phyloP scores from a whole-genome alignment of 768 basidiomycete species.

The Multifurca ochricompacta region DNA sequence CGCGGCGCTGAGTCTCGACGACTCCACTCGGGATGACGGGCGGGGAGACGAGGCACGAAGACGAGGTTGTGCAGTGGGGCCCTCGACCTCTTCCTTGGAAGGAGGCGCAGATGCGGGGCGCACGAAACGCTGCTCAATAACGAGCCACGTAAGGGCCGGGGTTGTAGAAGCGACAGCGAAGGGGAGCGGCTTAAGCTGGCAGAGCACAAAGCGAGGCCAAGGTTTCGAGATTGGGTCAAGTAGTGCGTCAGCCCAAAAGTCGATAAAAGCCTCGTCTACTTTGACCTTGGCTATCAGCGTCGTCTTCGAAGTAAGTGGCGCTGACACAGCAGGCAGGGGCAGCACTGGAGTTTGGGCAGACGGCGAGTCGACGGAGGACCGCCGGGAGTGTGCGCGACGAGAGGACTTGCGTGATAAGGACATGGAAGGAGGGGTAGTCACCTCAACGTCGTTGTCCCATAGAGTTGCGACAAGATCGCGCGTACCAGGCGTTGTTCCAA shows the following conservation, averaged over 20 bases:
- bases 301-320: conserved; percentile 27
- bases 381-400: conserved; percentile 19
- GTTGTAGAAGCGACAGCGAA: conserved; percentile 22
- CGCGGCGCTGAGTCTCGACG: conserved; percentile 32
- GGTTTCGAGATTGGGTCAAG: conserved; percentile 54
- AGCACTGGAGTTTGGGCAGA: conserved; percentile 3
- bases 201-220: conserved; percentile 67
- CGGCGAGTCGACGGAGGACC: conserved; percentile 25
- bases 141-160: conserved; percentile 52
- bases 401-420: conserved; percentile 30
- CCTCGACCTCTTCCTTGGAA: conserved; percentile 2
- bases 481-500: conserved; percentile 34
- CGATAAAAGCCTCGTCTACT: conserved; percentile 74
- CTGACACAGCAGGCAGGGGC: neutral
- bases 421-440: conserved; percentile 33
- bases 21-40: conserved; percentile 25
- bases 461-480: conserved; percentile 49
- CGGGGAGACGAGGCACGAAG: conserved; percentile 27
- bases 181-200: conserved; percentile 46
- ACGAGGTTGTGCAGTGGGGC: neutral
- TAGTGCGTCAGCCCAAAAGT: conserved; percentile 74
- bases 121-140: conserved; percentile 57
- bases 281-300: conserved; percentile 42
- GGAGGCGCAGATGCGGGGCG: conserved; percentile 25
- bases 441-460: conserved; percentile 52